A percentile compares a stretch with the other conserved stretches of the same genome.
Evolutionary conservation across 2,329 filamentous ascomycete genomes (phyloP).

Genomic region (Penicillium sp.): DNA sequence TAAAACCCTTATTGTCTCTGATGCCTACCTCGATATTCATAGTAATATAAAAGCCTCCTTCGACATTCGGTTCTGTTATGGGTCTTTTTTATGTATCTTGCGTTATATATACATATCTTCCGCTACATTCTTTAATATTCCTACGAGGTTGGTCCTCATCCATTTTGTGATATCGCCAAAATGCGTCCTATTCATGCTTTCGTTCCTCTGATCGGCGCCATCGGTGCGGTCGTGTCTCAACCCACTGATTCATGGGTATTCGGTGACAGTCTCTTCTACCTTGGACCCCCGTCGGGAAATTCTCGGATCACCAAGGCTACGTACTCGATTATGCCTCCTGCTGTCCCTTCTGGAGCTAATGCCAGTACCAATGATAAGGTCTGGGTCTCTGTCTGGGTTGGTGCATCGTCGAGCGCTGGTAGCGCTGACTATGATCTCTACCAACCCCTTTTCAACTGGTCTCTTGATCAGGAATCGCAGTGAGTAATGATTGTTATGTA

Average conservation of each 20-base stretch:
- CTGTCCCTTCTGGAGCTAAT: constrained; percentile 6
- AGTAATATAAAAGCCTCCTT: neutral
- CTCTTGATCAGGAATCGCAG: constrained; percentile 19
- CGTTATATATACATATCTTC: neutral
- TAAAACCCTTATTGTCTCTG: neutral
- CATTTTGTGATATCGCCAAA: neutral
- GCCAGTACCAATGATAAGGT: constrained; percentile 8
- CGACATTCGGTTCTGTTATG: neutral
- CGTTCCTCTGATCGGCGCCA: constrained; percentile 9
- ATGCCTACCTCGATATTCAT: neutral
- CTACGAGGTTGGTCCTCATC: neutral
- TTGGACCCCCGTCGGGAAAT: constrained; percentile 14
- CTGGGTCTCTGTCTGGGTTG: constrained; percentile 22
- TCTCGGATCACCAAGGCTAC: constrained; percentile 20
- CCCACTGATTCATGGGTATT: constrained; percentile 16
- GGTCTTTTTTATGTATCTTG: neutral
- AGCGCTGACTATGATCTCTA: constrained; percentile 10
- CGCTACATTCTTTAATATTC: neutral
- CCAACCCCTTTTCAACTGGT: constrained; percentile 21
- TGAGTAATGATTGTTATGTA: neutral
- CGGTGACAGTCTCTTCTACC: constrained; percentile 19
- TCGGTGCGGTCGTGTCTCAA: constrained; percentile 5
- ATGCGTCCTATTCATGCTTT: constrained; percentile 11
- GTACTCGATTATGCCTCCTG: constrained; percentile 16
- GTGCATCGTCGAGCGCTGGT: constrained; percentile 11